Percentiles rank a stretch among this genome's conserved stretches.
phyloP scores from a whole-genome alignment of 176 grass and related monocot genomes.

The Elymus sibiricus region DNA sequence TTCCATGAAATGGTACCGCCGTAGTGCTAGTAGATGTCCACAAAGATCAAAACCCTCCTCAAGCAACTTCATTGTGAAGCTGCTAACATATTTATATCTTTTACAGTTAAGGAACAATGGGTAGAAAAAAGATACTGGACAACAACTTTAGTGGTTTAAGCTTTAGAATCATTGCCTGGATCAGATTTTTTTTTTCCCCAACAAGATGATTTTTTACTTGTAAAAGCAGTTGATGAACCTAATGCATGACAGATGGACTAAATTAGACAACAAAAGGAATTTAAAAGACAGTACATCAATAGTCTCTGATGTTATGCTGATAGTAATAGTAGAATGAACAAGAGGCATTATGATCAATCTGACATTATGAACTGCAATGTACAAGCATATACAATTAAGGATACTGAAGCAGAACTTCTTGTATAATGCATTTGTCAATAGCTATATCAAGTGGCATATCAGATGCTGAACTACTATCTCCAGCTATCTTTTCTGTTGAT shows the following conservation, averaged over 20 bases:
- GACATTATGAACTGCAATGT: slow-evolving; percentile 1
- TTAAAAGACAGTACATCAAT: background rate
- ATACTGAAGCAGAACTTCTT: slow-evolving; percentile 97
- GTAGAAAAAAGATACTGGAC: background rate
- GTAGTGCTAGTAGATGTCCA: slow-evolving; percentile 70
- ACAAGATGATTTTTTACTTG: background rate
- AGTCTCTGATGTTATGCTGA: background rate
- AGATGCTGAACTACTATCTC: slow-evolving; percentile 36
- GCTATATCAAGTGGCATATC: slow-evolving; percentile 80
- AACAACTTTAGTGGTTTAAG: background rate
- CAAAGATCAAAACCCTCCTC: slow-evolving; percentile 91
- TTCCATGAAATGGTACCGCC: slow-evolving; percentile 98
- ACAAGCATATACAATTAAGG: slow-evolving; percentile 43
- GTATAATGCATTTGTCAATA: slow-evolving; percentile 85
- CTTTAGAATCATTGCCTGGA: background rate
- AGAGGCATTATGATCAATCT: slow-evolving; percentile 1
- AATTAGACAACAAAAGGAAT: slow-evolving; percentile 10
- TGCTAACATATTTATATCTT: slow-evolving; percentile 98
- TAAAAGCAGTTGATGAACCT: slow-evolving; percentile 2
- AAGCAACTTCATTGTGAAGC: slow-evolving; percentile 92
- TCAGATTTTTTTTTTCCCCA: background rate
- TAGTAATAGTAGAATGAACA: slow-evolving; percentile 16
- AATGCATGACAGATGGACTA: background rate
- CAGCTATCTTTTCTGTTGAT: slow-evolving; percentile 33
- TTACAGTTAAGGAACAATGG: slow-evolving; percentile 41